A percentile compares a stretch with the other conserved stretches of the same genome.
Evolutionary conservation across 169 alveolate species (phyloP).

Genomic region (Plasmodium falciparum): DNA sequence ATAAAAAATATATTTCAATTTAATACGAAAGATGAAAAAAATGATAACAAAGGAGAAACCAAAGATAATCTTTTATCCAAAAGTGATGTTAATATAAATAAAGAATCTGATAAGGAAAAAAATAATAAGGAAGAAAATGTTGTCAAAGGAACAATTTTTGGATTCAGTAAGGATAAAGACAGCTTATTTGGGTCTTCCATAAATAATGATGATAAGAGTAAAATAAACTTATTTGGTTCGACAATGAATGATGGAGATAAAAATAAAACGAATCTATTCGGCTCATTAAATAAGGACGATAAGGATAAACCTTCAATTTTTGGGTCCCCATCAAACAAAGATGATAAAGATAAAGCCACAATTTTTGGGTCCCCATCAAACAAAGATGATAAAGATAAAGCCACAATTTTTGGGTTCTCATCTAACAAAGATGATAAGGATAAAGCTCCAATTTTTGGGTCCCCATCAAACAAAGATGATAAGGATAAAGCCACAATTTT

Average conservation of each 20-base stretch:
- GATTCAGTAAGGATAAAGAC: too few species aligned
- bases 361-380: background rate
- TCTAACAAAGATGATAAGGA: background rate
- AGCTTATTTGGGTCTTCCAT: too few species aligned
- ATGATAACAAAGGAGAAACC: constrained; percentile 1
- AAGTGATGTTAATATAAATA: background rate
- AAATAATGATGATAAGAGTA: background rate
- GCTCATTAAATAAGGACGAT: background rate
- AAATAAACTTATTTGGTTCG: background rate
- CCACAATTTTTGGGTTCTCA: background rate
- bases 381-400: background rate
- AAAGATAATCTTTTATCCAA: background rate
- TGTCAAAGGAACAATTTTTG: background rate
- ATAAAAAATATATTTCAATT: constrained; percentile 12
- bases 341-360: background rate
- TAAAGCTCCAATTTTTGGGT: background rate
- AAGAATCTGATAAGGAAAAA: constrained; percentile 22
- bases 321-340: background rate
- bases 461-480: background rate
- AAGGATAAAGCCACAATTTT: background rate
- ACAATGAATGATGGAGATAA: background rate
- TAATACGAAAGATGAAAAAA: background rate
- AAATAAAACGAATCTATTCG: background rate
- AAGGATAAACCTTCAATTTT: background rate
- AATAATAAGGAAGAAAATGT: background rate